Evolutionary conservation across 192 early-diverging fungal genomes (phyloP).

Genomic region (Phycomyces blakesleeanus): DNA sequence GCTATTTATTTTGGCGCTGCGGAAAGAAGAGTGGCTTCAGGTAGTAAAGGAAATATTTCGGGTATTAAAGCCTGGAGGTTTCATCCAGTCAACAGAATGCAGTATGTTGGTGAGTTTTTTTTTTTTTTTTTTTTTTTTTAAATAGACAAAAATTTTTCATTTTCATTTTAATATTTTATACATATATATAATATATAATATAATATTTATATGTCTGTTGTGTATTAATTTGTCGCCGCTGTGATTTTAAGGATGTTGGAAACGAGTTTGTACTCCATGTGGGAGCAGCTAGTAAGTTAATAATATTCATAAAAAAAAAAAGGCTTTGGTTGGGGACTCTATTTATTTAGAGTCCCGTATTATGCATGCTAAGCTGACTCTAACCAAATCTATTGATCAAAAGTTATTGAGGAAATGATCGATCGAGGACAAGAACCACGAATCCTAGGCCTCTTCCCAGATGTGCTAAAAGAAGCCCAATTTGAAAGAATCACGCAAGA

Average conservation of each 20-base stretch:
- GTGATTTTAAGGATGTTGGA: constrained; percentile 12
- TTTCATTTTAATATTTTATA: no score
- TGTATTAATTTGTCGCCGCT: background rate
- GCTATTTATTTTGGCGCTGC: constrained; percentile 19
- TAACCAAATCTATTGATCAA: constrained; percentile 6
- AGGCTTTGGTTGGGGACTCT: no score
- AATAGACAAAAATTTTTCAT: no score
- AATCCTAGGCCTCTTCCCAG: constrained; percentile 6
- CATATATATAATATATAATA: no score
- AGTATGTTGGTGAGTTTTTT: constrained; percentile 29
- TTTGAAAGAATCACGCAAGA: constrained; percentile 4
- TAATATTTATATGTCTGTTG: background rate
- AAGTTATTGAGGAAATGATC: constrained; percentile 14
- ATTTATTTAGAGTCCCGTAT: background rate
- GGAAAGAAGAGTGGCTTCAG: constrained; percentile 21
- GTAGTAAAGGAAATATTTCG: constrained; percentile 19
- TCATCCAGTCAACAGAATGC: constrained; percentile 17
- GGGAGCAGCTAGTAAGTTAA: constrained; percentile 11
- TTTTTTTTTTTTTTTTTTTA: no score
- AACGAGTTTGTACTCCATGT: constrained; percentile 12
- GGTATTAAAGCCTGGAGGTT: constrained; percentile 34
- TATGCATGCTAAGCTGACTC: background rate
- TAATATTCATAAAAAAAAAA: no score
- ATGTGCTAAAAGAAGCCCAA: background rate
- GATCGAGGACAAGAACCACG: constrained; percentile 24